A percentile compares a stretch with the other conserved stretches of the same genome.
Evolutionary conservation across 768 basidiomycete species (phyloP).

Genomic region (Albatrellus ellisii): DNA sequence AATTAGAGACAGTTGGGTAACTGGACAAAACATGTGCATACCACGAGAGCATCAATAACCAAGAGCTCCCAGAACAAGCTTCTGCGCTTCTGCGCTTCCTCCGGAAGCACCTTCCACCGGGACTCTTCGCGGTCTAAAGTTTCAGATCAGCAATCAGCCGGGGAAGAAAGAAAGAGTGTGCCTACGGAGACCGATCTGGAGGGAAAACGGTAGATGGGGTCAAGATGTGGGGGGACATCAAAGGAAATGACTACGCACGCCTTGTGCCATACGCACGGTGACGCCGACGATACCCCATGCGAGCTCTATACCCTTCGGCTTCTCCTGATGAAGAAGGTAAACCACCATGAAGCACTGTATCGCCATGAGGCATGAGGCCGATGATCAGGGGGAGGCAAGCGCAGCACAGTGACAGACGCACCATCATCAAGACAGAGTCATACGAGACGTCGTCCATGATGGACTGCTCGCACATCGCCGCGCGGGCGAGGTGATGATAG

Average conservation of each 20-base stretch:
- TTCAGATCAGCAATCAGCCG: neutral
- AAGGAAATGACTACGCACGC: neutral
- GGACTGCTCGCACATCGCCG: neutral
- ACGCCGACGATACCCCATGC: neutral
- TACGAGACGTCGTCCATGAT: neutral
- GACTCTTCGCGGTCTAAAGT: neutral
- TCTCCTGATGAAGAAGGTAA: neutral
- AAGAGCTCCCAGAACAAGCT: neutral
- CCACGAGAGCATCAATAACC: neutral
- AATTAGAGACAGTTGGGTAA: too few relatives aligned
- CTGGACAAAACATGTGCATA: too few relatives aligned
- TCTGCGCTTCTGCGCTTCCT: neutral
- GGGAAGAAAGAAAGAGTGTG: neutral
- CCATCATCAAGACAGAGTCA: neutral
- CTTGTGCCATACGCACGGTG: neutral
- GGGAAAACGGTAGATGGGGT: neutral
- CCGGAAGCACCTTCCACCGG: neutral
- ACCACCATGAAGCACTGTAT: constrained; percentile 1
- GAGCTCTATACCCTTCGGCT: neutral
- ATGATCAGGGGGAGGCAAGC: too few relatives aligned
- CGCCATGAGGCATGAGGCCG: neutral
- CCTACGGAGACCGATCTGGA: neutral
- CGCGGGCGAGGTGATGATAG: constrained; percentile 3
- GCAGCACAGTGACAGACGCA: neutral
- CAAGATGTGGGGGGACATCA: neutral